These are phyloP conservation scores for Diaporthe ampelina DNA, from an alignment of 2,329 filamentous ascomycete species.

Conservation along the genomic window DNA sequence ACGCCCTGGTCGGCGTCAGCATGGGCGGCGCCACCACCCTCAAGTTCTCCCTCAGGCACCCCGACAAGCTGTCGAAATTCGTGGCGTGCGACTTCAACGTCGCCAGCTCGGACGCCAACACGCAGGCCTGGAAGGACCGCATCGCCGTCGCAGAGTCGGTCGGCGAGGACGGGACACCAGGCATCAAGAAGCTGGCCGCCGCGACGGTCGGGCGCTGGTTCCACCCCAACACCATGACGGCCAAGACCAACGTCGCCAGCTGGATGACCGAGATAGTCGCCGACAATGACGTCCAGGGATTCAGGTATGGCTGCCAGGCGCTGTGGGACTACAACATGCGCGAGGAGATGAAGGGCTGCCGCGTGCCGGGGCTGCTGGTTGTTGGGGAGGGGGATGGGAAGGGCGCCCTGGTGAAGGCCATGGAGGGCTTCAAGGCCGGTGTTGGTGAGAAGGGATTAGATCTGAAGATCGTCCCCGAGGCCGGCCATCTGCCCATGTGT, in stretches of 20 bases:
- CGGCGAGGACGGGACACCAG: conserved; percentile 61
- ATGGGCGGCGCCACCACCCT: conserved; percentile 86
- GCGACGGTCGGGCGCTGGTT: conserved; percentile 86
- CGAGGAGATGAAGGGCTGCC: conserved; percentile 65
- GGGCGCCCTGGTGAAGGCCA: conserved; percentile 80
- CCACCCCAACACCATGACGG: conserved; percentile 66
- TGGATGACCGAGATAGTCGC: conserved; percentile 78
- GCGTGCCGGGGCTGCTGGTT: conserved; percentile 75
- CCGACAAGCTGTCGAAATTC: conserved; percentile 70
- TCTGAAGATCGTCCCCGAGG: conserved; percentile 75
- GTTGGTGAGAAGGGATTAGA: conserved; percentile 69
- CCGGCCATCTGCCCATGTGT: conserved; percentile 88
- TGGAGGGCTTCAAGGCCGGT: conserved; percentile 78
- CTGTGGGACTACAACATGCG: conserved; percentile 80
- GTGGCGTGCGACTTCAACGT: conserved; percentile 86
- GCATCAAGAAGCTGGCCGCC: conserved; percentile 76
- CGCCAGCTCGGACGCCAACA: conserved; percentile 79
- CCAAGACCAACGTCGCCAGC: conserved; percentile 61
- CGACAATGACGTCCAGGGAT: conserved; percentile 78
- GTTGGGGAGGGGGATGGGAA: conserved; percentile 81
- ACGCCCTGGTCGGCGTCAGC: conserved; percentile 80
- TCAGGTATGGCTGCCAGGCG: conserved; percentile 76
- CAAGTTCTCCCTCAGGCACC: conserved; percentile 78
- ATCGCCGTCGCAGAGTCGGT: conserved; percentile 74
- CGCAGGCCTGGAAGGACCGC: conserved; percentile 83